Conservation (phyloP, 2,329 filamentous ascomycete species). For the Calycina marina region DNA sequence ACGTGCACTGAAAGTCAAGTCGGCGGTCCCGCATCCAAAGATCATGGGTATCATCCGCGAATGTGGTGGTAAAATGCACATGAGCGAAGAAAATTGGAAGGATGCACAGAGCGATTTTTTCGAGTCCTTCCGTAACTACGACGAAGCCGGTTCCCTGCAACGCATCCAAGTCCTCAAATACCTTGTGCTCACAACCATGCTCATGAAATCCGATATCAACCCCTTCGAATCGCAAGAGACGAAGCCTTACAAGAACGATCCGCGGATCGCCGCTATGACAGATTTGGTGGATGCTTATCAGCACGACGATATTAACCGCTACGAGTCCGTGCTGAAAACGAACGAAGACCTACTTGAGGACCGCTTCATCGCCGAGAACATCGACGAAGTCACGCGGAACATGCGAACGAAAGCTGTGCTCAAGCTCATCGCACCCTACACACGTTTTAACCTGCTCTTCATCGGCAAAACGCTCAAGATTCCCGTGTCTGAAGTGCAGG, state of each 20-base stretch:
- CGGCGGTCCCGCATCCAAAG: constrained; percentile 95
- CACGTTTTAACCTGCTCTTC: constrained; percentile 75
- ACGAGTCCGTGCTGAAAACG: constrained; percentile 73
- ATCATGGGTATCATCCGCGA: constrained; percentile 99
- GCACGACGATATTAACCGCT: constrained; percentile 81
- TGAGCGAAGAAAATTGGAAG: constrained; percentile 99
- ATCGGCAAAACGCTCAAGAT: constrained; percentile 83
- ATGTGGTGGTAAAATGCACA: constrained; percentile 99
- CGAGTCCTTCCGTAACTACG: constrained; percentile 97
- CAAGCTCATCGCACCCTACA: constrained; percentile 89
- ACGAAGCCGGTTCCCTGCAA: constrained; percentile 91
- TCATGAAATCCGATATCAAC: constrained; percentile 97
- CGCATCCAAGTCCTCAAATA: constrained; percentile 97
- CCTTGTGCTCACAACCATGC: constrained; percentile 88
- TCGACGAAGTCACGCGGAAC: constrained; percentile 94
- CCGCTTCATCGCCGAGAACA: constrained; percentile 95
- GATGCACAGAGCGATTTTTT: constrained; percentile 96
- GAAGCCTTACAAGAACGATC: constrained; percentile 93
- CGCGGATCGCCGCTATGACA: constrained; percentile 92
- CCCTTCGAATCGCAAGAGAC: constrained; percentile 98
- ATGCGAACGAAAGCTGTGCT: constrained; percentile 94
- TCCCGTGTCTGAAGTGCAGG: constrained; percentile 71
- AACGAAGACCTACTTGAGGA: constrained; percentile 85
- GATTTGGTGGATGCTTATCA: constrained; percentile 95
- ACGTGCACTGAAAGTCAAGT: constrained; percentile 78